Conservation (phyloP, 2,329 filamentous ascomycete genomes). For the Daldinia eschscholtzii region DNA sequence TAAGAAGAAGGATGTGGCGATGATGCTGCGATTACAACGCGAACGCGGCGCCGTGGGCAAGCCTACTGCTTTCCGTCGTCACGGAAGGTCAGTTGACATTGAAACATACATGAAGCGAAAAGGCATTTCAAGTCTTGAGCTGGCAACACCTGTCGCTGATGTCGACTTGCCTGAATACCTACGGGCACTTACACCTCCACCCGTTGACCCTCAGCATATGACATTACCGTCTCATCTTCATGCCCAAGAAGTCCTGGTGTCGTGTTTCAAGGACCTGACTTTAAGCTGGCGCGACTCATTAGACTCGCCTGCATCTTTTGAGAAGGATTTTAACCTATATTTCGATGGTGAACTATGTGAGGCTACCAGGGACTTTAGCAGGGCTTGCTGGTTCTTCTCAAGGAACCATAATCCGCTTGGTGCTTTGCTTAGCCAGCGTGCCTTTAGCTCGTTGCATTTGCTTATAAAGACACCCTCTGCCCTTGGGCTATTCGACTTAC, state of each 20-base stretch:
- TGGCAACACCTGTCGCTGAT: slow-evolving; percentile 22
- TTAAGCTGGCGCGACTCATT: slow-evolving; percentile 36
- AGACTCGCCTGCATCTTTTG: slow-evolving; percentile 29
- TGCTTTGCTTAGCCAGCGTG: slow-evolving; percentile 37
- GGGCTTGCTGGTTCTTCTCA: slow-evolving; percentile 44
- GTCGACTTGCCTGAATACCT: slow-evolving; percentile 40
- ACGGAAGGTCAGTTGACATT: slow-evolving; percentile 46
- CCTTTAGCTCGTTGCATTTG: slow-evolving; percentile 41
- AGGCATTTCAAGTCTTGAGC: slow-evolving; percentile 37
- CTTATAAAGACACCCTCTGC: slow-evolving; percentile 40
- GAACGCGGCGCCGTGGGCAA: slow-evolving; percentile 46
- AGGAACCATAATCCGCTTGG: slow-evolving; percentile 36
- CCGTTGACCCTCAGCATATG: slow-evolving; percentile 37
- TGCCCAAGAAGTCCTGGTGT: slow-evolving; percentile 43
- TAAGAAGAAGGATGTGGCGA: slow-evolving; percentile 44
- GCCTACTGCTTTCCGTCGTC: slow-evolving; percentile 43
- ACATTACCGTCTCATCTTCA: slow-evolving; percentile 41
- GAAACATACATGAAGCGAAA: slow-evolving; percentile 45
- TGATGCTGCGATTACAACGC: slow-evolving; percentile 44
- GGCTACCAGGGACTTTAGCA: slow-evolving; percentile 43
- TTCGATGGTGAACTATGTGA: slow-evolving; percentile 42
- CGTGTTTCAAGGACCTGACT: slow-evolving; percentile 40
- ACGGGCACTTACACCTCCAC: slow-evolving; percentile 42
- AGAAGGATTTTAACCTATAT: slow-evolving; percentile 38
- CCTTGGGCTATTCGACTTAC: slow-evolving; percentile 41